phyloP scores from a whole-genome alignment of 2,329 filamentous ascomycete genomes.

The Diplodia corticola region DNA sequence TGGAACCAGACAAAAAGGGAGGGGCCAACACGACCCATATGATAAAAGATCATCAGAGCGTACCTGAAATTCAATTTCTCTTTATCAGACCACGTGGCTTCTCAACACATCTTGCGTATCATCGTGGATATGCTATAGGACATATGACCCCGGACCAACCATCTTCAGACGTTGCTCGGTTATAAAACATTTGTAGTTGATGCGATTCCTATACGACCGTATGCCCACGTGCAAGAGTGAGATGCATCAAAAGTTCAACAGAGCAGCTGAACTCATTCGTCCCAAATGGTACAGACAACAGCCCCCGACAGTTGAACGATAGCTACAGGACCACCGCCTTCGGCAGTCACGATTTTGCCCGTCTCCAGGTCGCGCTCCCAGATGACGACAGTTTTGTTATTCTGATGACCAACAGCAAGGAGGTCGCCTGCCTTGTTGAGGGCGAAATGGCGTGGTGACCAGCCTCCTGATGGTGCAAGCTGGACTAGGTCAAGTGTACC shows the following conservation, averaged over 20 bases:
- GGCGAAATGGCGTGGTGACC: constrained; percentile 66
- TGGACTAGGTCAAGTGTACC: constrained; percentile 60
- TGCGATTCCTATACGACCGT: not conserved
- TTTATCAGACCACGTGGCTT: too few species aligned
- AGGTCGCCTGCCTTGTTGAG: constrained; percentile 64
- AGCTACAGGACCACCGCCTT: constrained; percentile 45
- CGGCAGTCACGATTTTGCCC: constrained; percentile 57
- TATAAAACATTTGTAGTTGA: not conserved
- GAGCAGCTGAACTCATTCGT: constrained; percentile 25
- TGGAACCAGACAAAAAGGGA: not conserved
- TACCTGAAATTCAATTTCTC: too few species aligned
- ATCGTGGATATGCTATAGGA: too few species aligned
- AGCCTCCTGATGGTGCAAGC: constrained; percentile 63
- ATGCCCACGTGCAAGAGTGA: not conserved
- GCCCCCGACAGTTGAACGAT: constrained; percentile 32
- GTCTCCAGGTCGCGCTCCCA: constrained; percentile 60
- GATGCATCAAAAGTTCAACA: not conserved
- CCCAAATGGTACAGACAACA: constrained; percentile 40
- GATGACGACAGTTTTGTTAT: constrained; percentile 61
- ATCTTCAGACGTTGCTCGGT: too few species aligned
- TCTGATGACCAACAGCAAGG: constrained; percentile 66
- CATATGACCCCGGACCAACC: too few species aligned
- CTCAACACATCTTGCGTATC: too few species aligned
- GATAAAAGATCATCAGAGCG: too few species aligned
- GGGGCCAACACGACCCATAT: too few species aligned